Evolutionary conservation across 1,284 basidiomycete genomes (phyloP).

Genomic region (Austroboletus niveus): DNA sequence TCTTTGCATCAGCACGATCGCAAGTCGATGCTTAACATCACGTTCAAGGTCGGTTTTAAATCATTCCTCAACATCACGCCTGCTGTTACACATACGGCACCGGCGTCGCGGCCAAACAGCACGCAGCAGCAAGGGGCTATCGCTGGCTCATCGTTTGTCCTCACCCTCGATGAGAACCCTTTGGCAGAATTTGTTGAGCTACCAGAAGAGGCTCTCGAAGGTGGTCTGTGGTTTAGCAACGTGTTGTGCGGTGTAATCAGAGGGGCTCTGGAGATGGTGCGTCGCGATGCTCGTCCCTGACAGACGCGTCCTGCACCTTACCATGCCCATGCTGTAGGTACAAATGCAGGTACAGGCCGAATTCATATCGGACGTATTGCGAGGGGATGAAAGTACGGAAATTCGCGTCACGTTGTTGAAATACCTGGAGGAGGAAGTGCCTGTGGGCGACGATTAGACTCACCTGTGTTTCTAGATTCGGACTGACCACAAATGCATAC

Average conservation of each 20-base stretch:
- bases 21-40: neutral
- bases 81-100: conserved; percentile 65
- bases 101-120: conserved; percentile 45
- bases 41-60: conserved; percentile 91
- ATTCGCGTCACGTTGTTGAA: conserved; percentile 88
- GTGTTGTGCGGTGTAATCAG: conserved; percentile 92
- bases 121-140: conserved; percentile 36
- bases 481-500: neutral
- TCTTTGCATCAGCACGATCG: too few species aligned
- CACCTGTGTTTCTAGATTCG: conserved; percentile 20
- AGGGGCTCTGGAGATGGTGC: conserved; percentile 95
- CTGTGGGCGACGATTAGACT: conserved; percentile 72
- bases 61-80: conserved; percentile 96
- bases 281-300: conserved; percentile 22
- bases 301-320: conserved; percentile 12
- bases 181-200: conserved; percentile 97
- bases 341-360: conserved; percentile 94
- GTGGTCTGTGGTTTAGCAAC: conserved; percentile 96
- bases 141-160: conserved; percentile 64
- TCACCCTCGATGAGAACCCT: conserved; percentile 95
- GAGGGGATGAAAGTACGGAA: conserved; percentile 94
- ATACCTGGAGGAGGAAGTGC: conserved; percentile 93
- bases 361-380: conserved; percentile 87
- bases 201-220: conserved; percentile 88
- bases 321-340: conserved; percentile 53